Base-by-base conservation (phyloP, 768 basidiomycete species). In the Cubamyces sp. region DNA sequence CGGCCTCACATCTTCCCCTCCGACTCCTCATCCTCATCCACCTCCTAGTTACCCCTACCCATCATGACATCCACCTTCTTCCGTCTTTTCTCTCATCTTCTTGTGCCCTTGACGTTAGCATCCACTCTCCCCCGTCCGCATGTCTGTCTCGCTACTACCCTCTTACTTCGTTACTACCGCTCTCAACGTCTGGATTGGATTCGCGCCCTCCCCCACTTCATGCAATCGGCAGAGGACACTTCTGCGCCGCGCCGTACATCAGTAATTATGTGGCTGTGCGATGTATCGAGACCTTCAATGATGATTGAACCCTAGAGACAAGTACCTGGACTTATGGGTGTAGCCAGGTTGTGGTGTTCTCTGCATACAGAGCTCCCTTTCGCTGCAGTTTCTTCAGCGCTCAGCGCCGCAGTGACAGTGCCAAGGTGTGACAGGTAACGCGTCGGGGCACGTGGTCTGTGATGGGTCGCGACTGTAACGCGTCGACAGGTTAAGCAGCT, bases 1-100 rank as follows among this genome's bases (percentile, higher is more conserved):
- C 88, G 28, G 52, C 40, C 26, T 15, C 3, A 34, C 7, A 14
- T 47, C 3, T 45, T 4, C 12, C 45, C 7, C 19, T 11, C 21
- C 45, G n/a, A 1, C 5, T 16, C 18, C 28, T 21, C 30, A 14
- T n/a, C 43, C n/a, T 16, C 43, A n/a, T 19, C 41, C 16, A 19
- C 42, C 28, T 12, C 42, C 43, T 16, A 42, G 16, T 47, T 28
- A 15, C 18, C 37, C 48, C 28, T 18, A 15, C 26, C 18, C 48
- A 49, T 28, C 48, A 43, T n/a, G 11, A 43, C 6, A 1, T 43
- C 42, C 5, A 42, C 12, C 12, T 14, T 11, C n/a, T 28, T 51
- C 49, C 5, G 6, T 40, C 34, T 26, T 21, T 37, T 37, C 47
- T 28, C 40, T 14, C 49, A 50, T 28, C 37, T 39, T 46, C n/a